Percentiles rank a stretch among this genome's conserved stretches.
These are phyloP conservation scores for Colletotrichum karsti DNA, from an alignment of 2,329 filamentous ascomycete genomes.

Conservation along the genomic window DNA sequence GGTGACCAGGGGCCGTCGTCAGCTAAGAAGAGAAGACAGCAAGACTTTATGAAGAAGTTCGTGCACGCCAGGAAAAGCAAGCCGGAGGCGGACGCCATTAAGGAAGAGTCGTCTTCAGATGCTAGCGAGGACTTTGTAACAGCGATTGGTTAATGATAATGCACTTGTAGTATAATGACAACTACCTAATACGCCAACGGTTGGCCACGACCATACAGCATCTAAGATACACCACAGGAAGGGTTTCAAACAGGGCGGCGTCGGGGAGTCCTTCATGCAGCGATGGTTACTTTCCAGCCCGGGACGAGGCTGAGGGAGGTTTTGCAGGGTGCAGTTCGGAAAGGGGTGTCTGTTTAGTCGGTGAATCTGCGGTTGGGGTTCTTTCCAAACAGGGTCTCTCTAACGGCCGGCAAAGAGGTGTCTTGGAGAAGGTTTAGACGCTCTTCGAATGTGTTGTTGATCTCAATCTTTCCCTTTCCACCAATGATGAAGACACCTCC, in stretches of 20 bases:
- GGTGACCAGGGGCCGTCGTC: constrained; percentile 47
- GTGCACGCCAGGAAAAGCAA: constrained; percentile 38
- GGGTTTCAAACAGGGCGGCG: constrained; percentile 21
- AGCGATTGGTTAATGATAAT: constrained; percentile 22
- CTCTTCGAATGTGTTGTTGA: constrained; percentile 98
- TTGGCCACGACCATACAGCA: constrained; percentile 31
- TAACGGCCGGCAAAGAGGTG: constrained; percentile 83
- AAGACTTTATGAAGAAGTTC: constrained; percentile 60
- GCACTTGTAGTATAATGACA: constrained; percentile 22
- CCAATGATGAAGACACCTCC: constrained; percentile 86
- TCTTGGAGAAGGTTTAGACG: constrained; percentile 86
- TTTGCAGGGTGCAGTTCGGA: constrained; percentile 3
- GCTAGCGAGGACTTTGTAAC: constrained; percentile 27
- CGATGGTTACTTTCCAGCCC: constrained; percentile 15
- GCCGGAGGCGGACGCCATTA: neutral
- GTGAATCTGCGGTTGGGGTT: constrained; percentile 97
- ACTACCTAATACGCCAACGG: constrained; percentile 30
- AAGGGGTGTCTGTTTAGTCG: constrained; percentile 66
- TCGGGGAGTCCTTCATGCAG: constrained; percentile 22
- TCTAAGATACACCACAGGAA: constrained; percentile 32
- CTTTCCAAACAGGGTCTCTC: constrained; percentile 88
- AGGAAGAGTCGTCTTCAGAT: constrained; percentile 5
- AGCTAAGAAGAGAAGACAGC: constrained; percentile 44
- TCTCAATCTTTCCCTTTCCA: constrained; percentile 91
- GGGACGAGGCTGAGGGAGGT: constrained; percentile 2